Conservation (phyloP, 352 stramenopile genomes). For the Globisporangium canariense region DNA sequence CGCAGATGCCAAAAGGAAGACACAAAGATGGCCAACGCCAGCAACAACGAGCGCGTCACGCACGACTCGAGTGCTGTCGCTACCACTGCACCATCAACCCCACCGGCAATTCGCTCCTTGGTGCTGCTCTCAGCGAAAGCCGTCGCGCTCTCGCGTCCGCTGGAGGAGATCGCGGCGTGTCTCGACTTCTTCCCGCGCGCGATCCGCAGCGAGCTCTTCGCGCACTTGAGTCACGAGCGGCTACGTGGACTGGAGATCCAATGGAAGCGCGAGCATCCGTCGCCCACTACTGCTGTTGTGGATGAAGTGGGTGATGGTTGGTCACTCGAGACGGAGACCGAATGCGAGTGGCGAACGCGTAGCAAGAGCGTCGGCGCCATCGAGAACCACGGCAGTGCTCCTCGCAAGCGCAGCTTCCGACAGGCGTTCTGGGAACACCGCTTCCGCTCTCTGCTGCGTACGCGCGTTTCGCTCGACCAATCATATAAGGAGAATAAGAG, state of each 20-base stretch:
- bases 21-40: neutral
- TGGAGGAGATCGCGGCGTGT: constrained; percentile 37
- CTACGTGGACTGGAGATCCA: constrained; percentile 47
- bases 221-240: constrained; percentile 34
- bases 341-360: constrained; percentile 17
- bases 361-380: constrained; percentile 4
- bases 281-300: constrained; percentile 3
- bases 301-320: constrained; percentile 15
- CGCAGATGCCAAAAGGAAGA: no score
- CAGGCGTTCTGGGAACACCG: constrained; percentile 58
- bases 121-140: constrained; percentile 27
- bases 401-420: constrained; percentile 34
- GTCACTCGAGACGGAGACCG: constrained; percentile 17
- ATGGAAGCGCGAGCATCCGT: constrained; percentile 19
- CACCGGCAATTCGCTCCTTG: constrained; percentile 10
- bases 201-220: constrained; percentile 42
- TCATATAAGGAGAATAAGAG: neutral
- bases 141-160: constrained; percentile 27
- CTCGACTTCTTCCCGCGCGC: constrained; percentile 39
- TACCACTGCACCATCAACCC: neutral
- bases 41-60: neutral
- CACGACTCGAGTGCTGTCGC: neutral
- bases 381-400: neutral
- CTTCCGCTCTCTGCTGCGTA: constrained; percentile 44
- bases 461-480: constrained; percentile 18